phyloP scores from a whole-genome alignment of 192 early-diverging fungal species.

The Coemansia sp. region DNA sequence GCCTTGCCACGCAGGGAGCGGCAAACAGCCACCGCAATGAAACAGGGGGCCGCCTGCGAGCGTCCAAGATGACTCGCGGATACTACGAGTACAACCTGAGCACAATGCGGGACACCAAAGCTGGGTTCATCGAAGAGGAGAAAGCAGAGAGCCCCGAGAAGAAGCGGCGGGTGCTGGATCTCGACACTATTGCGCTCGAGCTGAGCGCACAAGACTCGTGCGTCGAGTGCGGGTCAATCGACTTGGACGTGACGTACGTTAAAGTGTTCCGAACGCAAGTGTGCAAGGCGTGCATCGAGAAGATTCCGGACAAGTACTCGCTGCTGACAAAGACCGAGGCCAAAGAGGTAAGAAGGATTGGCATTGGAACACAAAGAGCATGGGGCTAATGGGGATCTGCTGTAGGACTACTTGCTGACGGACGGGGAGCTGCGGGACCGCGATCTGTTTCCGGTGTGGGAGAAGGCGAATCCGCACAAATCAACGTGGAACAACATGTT shows the following conservation, averaged over 20 bases:
- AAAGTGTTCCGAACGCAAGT: conserved; percentile 74
- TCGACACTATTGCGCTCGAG: conserved; percentile 17
- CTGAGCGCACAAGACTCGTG: conserved; percentile 68
- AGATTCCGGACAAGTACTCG: conserved; percentile 82
- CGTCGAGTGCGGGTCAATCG: conserved; percentile 78
- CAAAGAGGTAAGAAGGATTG: conserved; percentile 47
- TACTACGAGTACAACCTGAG: conserved; percentile 86
- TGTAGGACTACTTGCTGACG: conserved; percentile 86
- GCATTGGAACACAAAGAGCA: background rate
- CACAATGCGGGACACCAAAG: conserved; percentile 81
- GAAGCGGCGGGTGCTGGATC: conserved; percentile 14
- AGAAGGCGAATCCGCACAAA: conserved; percentile 92
- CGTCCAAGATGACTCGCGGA: conserved; percentile 36
- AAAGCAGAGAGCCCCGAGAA: conserved; percentile 29
- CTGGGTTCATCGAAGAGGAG: conserved; percentile 80
- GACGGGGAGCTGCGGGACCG: conserved; percentile 90
- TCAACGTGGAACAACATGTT: conserved; percentile 97
- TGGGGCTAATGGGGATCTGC: background rate
- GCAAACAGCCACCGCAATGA: too few species aligned
- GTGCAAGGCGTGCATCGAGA: conserved; percentile 75
- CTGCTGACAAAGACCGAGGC: conserved; percentile 96
- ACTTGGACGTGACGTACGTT: conserved; percentile 74
- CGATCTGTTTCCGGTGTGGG: conserved; percentile 76
- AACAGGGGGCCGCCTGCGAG: conserved; percentile 16
- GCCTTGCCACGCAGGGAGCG: background rate